Conservation (phyloP, 2,329 filamentous ascomycete genomes). For the Paecilomyces niveus region DNA sequence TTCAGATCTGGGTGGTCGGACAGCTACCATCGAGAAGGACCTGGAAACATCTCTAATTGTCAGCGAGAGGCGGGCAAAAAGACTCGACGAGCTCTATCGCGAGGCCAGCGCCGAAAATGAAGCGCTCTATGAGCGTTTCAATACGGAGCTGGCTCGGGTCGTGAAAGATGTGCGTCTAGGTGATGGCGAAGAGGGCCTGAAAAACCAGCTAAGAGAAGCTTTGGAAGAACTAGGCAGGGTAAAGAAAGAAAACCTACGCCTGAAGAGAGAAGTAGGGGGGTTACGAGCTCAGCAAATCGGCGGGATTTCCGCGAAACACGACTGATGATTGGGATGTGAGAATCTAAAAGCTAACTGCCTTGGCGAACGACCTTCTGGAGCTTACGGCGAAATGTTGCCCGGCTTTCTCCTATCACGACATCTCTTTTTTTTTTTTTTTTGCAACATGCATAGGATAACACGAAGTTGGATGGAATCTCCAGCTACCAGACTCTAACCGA, state of each 20-base stretch:
- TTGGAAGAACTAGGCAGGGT: slow-evolving; percentile 69
- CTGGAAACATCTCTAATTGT: slow-evolving; percentile 65
- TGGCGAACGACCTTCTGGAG: not conserved
- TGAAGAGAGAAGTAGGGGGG: slow-evolving; percentile 76
- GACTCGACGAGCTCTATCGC: slow-evolving; percentile 81
- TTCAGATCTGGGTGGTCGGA: slow-evolving; percentile 53
- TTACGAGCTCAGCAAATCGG: slow-evolving; percentile 46
- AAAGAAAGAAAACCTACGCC: slow-evolving; percentile 76
- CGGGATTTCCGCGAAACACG: slow-evolving; percentile 19
- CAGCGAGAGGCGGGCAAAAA: slow-evolving; percentile 69
- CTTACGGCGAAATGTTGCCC: not conserved
- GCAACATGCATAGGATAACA: not conserved
- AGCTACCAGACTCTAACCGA: not conserved
- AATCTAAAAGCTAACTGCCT: not conserved
- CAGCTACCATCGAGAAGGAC: slow-evolving; percentile 61
- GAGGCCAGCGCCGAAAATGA: slow-evolving; percentile 88
- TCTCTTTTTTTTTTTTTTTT: not conserved
- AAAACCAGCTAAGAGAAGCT: slow-evolving; percentile 62
- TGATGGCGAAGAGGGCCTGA: slow-evolving; percentile 72
- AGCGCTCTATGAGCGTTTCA: slow-evolving; percentile 84
- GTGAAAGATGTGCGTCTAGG: slow-evolving; percentile 67
- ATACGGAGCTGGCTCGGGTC: slow-evolving; percentile 80
- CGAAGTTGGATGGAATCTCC: not conserved
- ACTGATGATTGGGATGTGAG: slow-evolving; percentile 16
- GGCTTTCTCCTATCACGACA: not conserved